Base-by-base conservation (phyloP, 2,329 filamentous ascomycete species). In the Exophiala lecanii-corni region DNA sequence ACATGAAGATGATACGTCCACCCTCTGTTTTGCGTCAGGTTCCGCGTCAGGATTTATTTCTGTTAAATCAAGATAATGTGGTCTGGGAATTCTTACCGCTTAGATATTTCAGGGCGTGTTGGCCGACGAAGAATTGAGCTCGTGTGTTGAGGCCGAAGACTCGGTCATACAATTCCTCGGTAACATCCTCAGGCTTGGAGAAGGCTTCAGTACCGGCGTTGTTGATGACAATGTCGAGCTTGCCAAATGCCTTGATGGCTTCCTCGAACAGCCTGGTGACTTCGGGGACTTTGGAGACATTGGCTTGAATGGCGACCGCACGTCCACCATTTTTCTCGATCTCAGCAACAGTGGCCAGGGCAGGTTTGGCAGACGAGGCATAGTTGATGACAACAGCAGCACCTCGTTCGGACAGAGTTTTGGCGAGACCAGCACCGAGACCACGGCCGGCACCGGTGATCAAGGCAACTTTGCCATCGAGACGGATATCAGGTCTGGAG, bases 71-170 rank as follows among this genome's bases (percentile, higher is more conserved):
- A 33, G 25, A 9, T 4, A 16, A 38, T 21, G 17, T 26, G 17
- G 9, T 28, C 30, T 9, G 16, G 33, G 9, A 17, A 10, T 18
- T 17, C 48, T 49, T 41, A 54, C 51, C 45, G 38, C 48, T 50
- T 30, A 86, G 74, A 65, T 86, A 70, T 66, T 81, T 82, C 64
- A 83, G 81, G 5, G 78, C 84, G 41, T 84, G 79, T 68, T 86
- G 82, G 15, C 75, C 76, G 45, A 81, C 77, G 62, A 81, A 80
- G 67, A 80, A 80, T 59, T 81, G 77, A 28, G 74, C 78, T 34
- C 77, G 73, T 25, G 76, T 79, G 69, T 81, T 81, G 60, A 80
- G 72, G 59, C 67, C 33, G 62, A 81, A 78, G 44, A 81, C 76
- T 28, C 71, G 70, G 63, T 80, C 74, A 54, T 70, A 77, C 59